Base-by-base conservation (phyloP, 495 filamentous ascomycete genomes). In the Xylaria longipes region DNA sequence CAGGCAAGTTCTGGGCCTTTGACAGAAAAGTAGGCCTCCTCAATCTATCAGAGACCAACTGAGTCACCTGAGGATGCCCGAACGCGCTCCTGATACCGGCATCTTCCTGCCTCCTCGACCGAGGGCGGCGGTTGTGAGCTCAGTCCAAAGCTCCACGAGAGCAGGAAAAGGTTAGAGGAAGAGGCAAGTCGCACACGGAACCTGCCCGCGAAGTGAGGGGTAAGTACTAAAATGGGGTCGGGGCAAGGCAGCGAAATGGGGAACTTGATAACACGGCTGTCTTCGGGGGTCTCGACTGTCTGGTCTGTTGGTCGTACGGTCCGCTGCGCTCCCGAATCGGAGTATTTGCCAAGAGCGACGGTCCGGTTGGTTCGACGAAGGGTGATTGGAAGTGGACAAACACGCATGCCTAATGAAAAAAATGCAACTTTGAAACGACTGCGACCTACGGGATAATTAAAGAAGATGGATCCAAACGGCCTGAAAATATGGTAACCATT, bases 141-240 rank as follows among this genome's bases (percentile, higher is more conserved):
- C 22, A 41, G 29, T 22, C 27, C 67, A 20, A 60, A 62, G 41
- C 56, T 69, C 56, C 57, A 62, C 57, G 46, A 63, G 22, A 33
- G 39, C 35, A 14, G 33, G 33, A 29, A 63, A 27, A 62, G 68
- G 62, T 58, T 54, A 71, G 65, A 70, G 56, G 70, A 58, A 64
- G 72, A 77, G 72, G 64, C 35, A 71, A 72, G 67, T 75, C 71
- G 67, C 65, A 74, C 61, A 71, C 75, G 72, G 75, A 76, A 72
- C 56, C 73, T 15, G 56, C 58, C 72, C 75, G 74, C 72, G 73
- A 73, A 65, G 65, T 79, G 75, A 79, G 77, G 73, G 77, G 75
- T 77, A 77, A 39, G 37, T 41, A 17, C 31, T 29, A 5, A 25
- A 33, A 60, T 43, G 33, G 45, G 43, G 57, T 31, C 67, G 27